Evolutionary conservation across 2,329 filamentous ascomycete genomes (phyloP).

Genomic region (Arthrobotrys entomopaga): DNA sequence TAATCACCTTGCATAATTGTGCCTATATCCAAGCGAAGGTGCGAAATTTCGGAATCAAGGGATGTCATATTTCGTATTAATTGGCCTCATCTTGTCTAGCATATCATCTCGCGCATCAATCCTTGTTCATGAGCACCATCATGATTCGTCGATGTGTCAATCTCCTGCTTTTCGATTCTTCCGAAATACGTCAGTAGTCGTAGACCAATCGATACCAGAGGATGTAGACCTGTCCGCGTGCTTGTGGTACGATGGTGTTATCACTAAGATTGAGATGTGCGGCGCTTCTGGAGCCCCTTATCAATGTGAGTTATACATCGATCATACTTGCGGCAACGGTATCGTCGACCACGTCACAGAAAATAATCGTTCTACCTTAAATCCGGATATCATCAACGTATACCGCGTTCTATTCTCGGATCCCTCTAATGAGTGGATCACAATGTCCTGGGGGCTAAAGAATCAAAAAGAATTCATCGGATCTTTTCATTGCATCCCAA

Average conservation of each 20-base stretch:
- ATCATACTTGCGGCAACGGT: constrained; percentile 43
- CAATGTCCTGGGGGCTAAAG: constrained; percentile 10
- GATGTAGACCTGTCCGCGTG: constrained; percentile 18
- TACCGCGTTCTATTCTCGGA: constrained; percentile 40
- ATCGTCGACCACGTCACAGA: constrained; percentile 17
- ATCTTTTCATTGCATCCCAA: constrained; percentile 30
- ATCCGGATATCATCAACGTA: constrained; percentile 24
- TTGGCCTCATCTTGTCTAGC: background rate
- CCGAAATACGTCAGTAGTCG: constrained; percentile 33
- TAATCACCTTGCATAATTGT: too few relatives aligned
- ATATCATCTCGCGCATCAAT: constrained; percentile 7
- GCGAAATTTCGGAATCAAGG: background rate
- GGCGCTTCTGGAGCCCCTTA: constrained; percentile 28
- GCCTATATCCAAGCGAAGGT: too few relatives aligned
- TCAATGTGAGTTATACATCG: constrained; percentile 42
- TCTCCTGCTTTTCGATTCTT: constrained; percentile 36
- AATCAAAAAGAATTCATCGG: constrained; percentile 15
- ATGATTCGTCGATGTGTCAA: constrained; percentile 31
- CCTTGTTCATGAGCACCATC: constrained; percentile 10
- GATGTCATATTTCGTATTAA: constrained; percentile 4
- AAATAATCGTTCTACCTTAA: background rate
- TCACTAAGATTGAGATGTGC: constrained; percentile 38
- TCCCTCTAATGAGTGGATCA: constrained; percentile 21
- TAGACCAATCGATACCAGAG: constrained; percentile 26
- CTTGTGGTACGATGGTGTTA: constrained; percentile 29